Conservation (phyloP, 768 basidiomycete genomes). For the Suillus cothurnatus region DNA sequence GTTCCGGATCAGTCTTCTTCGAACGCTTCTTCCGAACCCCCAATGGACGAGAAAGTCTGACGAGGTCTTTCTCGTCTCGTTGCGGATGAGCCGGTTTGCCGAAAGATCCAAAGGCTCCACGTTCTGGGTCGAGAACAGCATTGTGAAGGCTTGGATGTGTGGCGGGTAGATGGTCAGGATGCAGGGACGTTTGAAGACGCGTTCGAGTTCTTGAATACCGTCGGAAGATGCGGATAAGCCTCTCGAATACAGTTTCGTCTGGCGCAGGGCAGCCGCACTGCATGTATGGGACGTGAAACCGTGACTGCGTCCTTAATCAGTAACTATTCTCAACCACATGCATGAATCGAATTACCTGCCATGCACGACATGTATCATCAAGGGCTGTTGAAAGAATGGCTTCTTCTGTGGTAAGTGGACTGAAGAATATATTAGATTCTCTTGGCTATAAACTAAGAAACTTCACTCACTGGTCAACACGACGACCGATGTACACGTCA, state of each 20-base stretch:
- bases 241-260: constrained; percentile 45
- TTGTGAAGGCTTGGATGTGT: constrained; percentile 63
- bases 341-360: constrained; percentile 40
- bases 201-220: constrained; percentile 22
- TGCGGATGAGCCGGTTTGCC: constrained; percentile 8
- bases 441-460: not conserved
- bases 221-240: constrained; percentile 37
- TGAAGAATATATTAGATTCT: constrained; percentile 24
- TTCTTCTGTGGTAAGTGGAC: constrained; percentile 54
- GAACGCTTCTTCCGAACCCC: constrained; percentile 1
- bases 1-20: not conserved
- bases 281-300: constrained; percentile 55
- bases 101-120: constrained; percentile 23
- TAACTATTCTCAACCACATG: not conserved
- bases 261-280: constrained; percentile 62
- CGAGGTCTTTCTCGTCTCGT: not conserved
- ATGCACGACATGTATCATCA: constrained; percentile 53
- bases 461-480: constrained; percentile 55
- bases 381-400: constrained; percentile 45
- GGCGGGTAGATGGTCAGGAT: constrained; percentile 42
- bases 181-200: constrained; percentile 36
- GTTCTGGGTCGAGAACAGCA: constrained; percentile 41
- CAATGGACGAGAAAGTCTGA: not conserved
- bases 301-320: constrained; percentile 28
- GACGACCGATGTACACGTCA: constrained; percentile 42